Conservation (phyloP, 1,139 yeast species). For the Sugiyamaella pinicola region DNA sequence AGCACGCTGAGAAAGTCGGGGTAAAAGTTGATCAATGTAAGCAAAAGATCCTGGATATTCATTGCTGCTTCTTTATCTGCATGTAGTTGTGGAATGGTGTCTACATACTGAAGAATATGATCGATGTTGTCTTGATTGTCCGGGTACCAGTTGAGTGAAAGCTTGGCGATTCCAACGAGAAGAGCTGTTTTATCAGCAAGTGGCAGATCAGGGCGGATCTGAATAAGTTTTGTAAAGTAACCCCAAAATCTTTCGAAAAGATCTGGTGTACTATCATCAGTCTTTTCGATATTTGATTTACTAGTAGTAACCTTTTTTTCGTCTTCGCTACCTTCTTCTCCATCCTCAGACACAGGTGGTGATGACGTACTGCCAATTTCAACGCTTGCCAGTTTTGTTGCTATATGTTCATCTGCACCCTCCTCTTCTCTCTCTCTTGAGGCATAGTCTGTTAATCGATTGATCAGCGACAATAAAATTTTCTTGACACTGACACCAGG, state of each 20-base stretch:
- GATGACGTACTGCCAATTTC: slow-evolving; percentile 16
- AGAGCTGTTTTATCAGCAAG: slow-evolving; percentile 65
- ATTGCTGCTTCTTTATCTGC: slow-evolving; percentile 36
- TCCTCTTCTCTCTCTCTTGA: slow-evolving; percentile 37
- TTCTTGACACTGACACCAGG: slow-evolving; percentile 70
- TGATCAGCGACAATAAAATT: slow-evolving; percentile 68
- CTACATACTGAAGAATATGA: slow-evolving; percentile 60
- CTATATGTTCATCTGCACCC: slow-evolving; percentile 13
- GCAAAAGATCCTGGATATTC: slow-evolving; percentile 58
- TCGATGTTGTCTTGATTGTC: slow-evolving; percentile 62
- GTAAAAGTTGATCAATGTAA: slow-evolving; percentile 56
- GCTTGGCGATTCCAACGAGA: slow-evolving; percentile 62
- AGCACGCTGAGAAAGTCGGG: slow-evolving; percentile 42
- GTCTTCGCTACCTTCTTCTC: not conserved
- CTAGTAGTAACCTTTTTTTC: not conserved
- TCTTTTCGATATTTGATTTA: too few species aligned
- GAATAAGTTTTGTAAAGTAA: slow-evolving; percentile 57
- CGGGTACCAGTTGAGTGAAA: slow-evolving; percentile 71
- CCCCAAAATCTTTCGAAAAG: slow-evolving; percentile 66
- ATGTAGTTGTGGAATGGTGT: slow-evolving; percentile 32
- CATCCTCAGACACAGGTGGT: not conserved
- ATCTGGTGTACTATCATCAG: too few species aligned
- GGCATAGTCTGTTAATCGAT: slow-evolving; percentile 66
- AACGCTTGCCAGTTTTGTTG: slow-evolving; percentile 15
- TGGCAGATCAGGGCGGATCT: slow-evolving; percentile 64